Conservation (phyloP, 2,329 filamentous ascomycete genomes). For the Talaromyces sp. region DNA sequence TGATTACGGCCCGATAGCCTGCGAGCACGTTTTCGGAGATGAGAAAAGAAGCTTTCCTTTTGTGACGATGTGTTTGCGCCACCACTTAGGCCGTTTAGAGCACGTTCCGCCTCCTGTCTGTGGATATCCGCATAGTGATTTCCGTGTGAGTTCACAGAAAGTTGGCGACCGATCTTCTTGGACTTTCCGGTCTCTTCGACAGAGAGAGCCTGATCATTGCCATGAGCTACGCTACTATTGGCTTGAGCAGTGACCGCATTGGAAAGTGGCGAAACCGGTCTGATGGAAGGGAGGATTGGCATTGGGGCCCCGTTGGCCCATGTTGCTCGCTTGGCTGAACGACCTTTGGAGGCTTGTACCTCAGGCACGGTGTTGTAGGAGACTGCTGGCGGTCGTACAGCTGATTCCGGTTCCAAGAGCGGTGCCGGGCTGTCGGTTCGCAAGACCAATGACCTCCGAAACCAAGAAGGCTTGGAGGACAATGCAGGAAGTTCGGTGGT, state of each 20-base stretch:
- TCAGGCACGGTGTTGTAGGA: conserved; percentile 43
- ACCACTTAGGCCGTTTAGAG: conserved; percentile 76
- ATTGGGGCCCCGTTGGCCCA: conserved; percentile 91
- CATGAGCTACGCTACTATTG: conserved; percentile 61
- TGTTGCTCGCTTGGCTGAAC: conserved; percentile 79
- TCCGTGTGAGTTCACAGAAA: conserved; percentile 86
- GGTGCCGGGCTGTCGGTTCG: conserved; percentile 68
- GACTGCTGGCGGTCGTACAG: conserved; percentile 44
- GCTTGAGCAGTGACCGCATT: conserved; percentile 89
- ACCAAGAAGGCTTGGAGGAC: conserved; percentile 89
- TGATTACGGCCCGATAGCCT: conserved; percentile 90
- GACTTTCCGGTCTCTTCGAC: conserved; percentile 57
- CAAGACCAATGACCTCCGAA: conserved; percentile 88
- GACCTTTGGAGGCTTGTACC: conserved; percentile 49
- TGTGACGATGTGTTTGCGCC: conserved; percentile 75
- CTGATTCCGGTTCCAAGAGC: conserved; percentile 44
- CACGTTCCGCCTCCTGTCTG: conserved; percentile 85
- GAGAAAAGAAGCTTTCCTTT: conserved; percentile 97
- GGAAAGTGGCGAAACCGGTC: conserved; percentile 93
- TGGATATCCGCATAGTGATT: conserved; percentile 92
- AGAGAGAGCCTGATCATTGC: conserved; percentile 46
- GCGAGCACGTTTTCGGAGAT: conserved; percentile 87
- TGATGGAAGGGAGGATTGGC: conserved; percentile 91
- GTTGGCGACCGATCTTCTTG: conserved; percentile 92
- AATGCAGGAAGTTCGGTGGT: conserved; percentile 57